Percentiles rank a stretch among this genome's conserved stretches.
Conservation (phyloP, 192 early-diverging fungal genomes). For the Chytriomyces sp. region DNA sequence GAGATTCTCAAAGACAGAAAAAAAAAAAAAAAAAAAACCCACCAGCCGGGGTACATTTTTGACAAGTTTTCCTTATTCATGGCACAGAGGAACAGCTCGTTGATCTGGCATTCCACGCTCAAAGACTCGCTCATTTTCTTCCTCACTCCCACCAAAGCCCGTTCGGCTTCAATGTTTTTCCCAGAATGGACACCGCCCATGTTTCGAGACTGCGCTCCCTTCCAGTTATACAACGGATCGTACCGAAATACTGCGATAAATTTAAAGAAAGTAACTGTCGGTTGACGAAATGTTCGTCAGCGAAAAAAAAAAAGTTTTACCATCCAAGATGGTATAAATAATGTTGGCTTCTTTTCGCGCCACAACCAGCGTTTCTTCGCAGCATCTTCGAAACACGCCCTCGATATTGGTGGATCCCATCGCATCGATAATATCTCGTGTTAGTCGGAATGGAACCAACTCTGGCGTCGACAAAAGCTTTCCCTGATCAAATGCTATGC, state of each 20-base stretch:
- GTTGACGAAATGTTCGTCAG: background rate
- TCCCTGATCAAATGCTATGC: constrained; percentile 96
- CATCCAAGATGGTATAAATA: constrained; percentile 82
- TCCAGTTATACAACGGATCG: constrained; percentile 85
- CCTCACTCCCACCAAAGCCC: constrained; percentile 66
- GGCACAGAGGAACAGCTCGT: constrained; percentile 74
- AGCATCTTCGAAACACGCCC: constrained; percentile 77
- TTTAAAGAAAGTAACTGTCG: background rate
- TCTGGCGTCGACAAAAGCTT: constrained; percentile 86
- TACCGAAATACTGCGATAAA: constrained; percentile 84
- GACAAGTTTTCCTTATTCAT: constrained; percentile 62
- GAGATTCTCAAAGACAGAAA: background rate
- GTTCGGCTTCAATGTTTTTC: constrained; percentile 70
- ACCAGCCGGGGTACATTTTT: constrained; percentile 68
- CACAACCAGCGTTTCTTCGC: constrained; percentile 78
- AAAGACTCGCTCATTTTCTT: constrained; percentile 64
- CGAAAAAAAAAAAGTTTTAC: background rate
- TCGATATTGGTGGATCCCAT: constrained; percentile 84
- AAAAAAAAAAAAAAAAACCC: background rate
- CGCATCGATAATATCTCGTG: constrained; percentile 85
- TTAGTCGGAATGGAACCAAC: constrained; percentile 89
- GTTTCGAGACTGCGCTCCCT: constrained; percentile 26
- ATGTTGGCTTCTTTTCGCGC: constrained; percentile 82
- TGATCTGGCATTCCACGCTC: constrained; percentile 73
- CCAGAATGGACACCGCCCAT: constrained; percentile 29